Evolutionary conservation across 441 rosid genomes (phyloP).

Genomic region (Croton setiger): DNA sequence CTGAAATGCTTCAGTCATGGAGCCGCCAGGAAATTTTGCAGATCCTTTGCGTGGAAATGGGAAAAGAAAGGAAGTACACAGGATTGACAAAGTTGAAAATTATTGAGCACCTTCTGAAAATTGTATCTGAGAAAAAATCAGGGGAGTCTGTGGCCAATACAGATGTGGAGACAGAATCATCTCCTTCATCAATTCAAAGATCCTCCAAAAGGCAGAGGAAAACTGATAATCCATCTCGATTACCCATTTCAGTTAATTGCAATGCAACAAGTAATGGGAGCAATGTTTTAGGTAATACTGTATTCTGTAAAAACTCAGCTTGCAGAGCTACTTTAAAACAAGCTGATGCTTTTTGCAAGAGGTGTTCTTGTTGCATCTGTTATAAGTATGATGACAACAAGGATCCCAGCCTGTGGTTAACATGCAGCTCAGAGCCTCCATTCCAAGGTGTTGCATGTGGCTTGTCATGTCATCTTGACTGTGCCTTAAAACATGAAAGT

Average conservation of each 20-base stretch:
- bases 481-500: constrained; percentile 65
- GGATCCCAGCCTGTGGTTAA: constrained; percentile 94
- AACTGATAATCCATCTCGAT: constrained; percentile 66
- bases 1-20: constrained; percentile 84
- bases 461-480: constrained; percentile 87
- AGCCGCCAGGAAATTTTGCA: constrained; percentile 96
- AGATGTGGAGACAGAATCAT: constrained; percentile 41
- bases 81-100: constrained; percentile 95
- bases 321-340: constrained; percentile 70
- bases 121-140: constrained; percentile 68
- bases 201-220: constrained; percentile 74
- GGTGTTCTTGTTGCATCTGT: constrained; percentile 95
- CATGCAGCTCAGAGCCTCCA: constrained; percentile 72
- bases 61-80: constrained; percentile 96
- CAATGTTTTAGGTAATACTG: constrained; percentile 29
- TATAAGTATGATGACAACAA: constrained; percentile 82
- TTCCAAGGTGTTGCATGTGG: constrained; percentile 71
- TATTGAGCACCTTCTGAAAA: constrained; percentile 80
- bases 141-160: constrained; percentile 41
- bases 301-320: constrained; percentile 81
- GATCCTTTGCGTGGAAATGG: constrained; percentile 91
- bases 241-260: constrained; percentile 44
- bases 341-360: constrained; percentile 71
- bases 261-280: constrained; percentile 28
- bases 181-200: constrained; percentile 38